Evolutionary conservation across 768 basidiomycete species (phyloP).

Genomic region (Mycena olivaceomarginata): DNA sequence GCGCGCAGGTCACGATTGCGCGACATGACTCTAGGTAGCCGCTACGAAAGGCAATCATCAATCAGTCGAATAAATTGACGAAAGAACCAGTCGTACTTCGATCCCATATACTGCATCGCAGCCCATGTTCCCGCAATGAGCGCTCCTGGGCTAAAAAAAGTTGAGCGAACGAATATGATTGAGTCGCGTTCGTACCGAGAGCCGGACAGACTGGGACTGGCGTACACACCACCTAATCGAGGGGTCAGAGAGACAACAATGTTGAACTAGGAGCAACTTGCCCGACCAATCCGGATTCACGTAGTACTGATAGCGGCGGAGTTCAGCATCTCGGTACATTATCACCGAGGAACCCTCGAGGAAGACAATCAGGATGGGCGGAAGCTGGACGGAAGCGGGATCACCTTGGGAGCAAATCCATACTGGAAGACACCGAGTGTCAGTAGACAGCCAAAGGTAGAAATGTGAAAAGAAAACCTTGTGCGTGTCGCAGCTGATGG

Average conservation of each 20-base stretch:
- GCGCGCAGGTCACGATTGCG: conserved; percentile 85
- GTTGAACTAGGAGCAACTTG: conserved; percentile 49
- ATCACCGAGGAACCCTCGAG: conserved; percentile 92
- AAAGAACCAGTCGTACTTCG: conserved; percentile 70
- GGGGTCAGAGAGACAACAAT: neutral
- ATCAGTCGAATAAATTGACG: conserved; percentile 14
- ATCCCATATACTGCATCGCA: conserved; percentile 95
- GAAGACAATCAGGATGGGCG: conserved; percentile 24
- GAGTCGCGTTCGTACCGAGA: conserved; percentile 75
- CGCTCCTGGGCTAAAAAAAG: conserved; percentile 84
- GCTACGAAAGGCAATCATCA: conserved; percentile 57
- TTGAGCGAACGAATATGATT: neutral
- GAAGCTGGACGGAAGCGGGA: conserved; percentile 26
- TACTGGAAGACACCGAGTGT: conserved; percentile 68
- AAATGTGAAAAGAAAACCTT: conserved; percentile 69
- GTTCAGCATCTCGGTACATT: conserved; percentile 90
- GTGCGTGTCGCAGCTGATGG: conserved; percentile 97
- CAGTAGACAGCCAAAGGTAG: conserved; percentile 14
- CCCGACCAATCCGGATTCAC: conserved; percentile 89
- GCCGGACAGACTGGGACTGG: conserved; percentile 91
- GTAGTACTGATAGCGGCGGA: conserved; percentile 92
- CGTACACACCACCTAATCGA: conserved; percentile 87
- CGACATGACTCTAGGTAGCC: conserved; percentile 93
- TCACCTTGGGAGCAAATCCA: conserved; percentile 93
- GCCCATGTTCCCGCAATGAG: conserved; percentile 98